Conservation (phyloP, 768 basidiomycete genomes). For the Sarcomyxa edulis region DNA sequence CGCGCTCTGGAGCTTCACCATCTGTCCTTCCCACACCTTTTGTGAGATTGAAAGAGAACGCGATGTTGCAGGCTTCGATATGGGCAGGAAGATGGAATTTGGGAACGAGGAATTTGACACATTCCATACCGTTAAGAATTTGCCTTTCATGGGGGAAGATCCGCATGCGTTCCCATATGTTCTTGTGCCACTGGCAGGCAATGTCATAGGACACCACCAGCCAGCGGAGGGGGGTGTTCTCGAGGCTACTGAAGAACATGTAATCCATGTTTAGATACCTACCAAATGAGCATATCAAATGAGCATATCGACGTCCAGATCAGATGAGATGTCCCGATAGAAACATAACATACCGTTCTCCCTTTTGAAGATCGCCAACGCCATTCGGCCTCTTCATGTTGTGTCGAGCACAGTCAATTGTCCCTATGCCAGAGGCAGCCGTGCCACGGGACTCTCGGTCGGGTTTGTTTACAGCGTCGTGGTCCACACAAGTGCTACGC, state of each 20-base stretch:
- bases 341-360: slow-evolving; percentile 1
- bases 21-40: slow-evolving; percentile 22
- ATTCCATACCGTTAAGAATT: too few species aligned
- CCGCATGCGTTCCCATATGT: neutral
- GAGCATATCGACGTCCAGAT: neutral
- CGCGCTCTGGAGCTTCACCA: slow-evolving; percentile 27
- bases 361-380: slow-evolving; percentile 6
- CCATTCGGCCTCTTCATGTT: slow-evolving; percentile 1
- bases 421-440: slow-evolving; percentile 2
- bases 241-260: slow-evolving; percentile 4
- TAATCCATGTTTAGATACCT: slow-evolving; percentile 13
- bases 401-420: slow-evolving; percentile 4
- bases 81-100: slow-evolving; percentile 25
- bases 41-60: slow-evolving; percentile 17
- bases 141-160: neutral
- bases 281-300: neutral
- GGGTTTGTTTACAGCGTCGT: neutral
- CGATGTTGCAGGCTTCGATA: slow-evolving; percentile 14
- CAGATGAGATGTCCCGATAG: too few species aligned
- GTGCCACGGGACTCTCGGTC: neutral
- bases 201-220: slow-evolving; percentile 10
- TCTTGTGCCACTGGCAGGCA: slow-evolving; percentile 4
- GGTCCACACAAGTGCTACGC: neutral
- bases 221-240: neutral
- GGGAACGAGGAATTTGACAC: slow-evolving; percentile 18